Base-by-base conservation (phyloP, 805 yeast genomes). In the Nakazawaea molendinolei region DNA sequence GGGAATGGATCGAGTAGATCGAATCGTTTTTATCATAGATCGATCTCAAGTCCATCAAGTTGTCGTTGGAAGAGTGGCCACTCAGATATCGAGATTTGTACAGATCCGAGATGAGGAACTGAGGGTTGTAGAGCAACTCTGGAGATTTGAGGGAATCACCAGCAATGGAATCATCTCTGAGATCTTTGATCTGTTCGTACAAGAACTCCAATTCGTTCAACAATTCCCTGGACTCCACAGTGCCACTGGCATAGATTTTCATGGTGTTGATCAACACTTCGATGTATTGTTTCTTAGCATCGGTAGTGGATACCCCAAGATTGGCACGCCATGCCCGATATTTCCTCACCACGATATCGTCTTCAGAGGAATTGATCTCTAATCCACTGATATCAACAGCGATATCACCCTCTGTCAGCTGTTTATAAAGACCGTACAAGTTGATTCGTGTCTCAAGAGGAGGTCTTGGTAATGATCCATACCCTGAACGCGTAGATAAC, bases 281-380 rank as follows among this genome's bases (percentile, higher is more conserved):
- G 19, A 85, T 79, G 53, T 86, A 86, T 33, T 67, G 59, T 29
- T 81, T 63, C 53, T 86, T 85, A 3, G 95, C 95, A 47, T 82
- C 86, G 0, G 80, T 73, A 41, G 67, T 70, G 14, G 75, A 50
- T 19, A 82, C 50, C 0, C 95, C 94, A 43, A 77, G 74, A 48
- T 82, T 84, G 17, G 69, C 55, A 44, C 79, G 76, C 95, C 95
- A 86, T 0, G 95, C 86, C 47, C 82, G 89, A 81, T 87, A 83
- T 53, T 86, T 85, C 46, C 76, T 69, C 50, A 73, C 72, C 8
- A 80, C 81, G 3, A 78, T 79, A 44, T 71, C 79, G 48, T 76
- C 85, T 44, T 78, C 86, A 7, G 72, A 63, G 1, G 71, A 56
- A 28, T 53, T 60, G 2, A 71, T 69, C 75, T 82, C 70, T 28